Evolutionary conservation across 768 basidiomycete genomes (phyloP).

Genomic region (Tremella fuciformis): DNA sequence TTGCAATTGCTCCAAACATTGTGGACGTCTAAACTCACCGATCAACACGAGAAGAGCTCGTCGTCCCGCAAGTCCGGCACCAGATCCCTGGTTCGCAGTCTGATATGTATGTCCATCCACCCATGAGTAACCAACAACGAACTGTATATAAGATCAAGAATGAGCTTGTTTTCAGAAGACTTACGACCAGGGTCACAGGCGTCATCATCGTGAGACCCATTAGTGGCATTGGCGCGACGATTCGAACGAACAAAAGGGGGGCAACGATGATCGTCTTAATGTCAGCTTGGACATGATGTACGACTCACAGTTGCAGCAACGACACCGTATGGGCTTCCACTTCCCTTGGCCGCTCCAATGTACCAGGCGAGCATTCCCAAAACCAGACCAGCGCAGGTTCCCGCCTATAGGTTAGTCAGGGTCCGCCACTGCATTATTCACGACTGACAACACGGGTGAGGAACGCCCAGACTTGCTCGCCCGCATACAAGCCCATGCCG

Average conservation of each 20-base stretch:
- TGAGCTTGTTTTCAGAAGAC: constrained; percentile 26
- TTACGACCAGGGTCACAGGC: constrained; percentile 53
- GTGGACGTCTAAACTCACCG: constrained; percentile 47
- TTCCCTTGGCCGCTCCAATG: constrained; percentile 53
- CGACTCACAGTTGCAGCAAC: constrained; percentile 55
- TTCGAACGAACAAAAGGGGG: constrained; percentile 58
- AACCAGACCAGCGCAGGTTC: constrained; percentile 42
- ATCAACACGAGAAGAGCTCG: constrained; percentile 59
- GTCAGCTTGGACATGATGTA: not conserved
- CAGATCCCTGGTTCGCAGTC: constrained; percentile 58
- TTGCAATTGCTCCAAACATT: not conserved
- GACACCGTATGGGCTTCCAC: constrained; percentile 61
- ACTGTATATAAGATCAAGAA: constrained; percentile 32
- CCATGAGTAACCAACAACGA: constrained; percentile 62
- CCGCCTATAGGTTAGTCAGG: constrained; percentile 19
- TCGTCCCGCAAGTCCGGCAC: constrained; percentile 59
- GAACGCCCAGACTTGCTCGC: constrained; percentile 60
- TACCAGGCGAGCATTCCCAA: constrained; percentile 51
- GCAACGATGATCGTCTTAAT: constrained; percentile 54
- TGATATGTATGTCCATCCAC: constrained; percentile 58
- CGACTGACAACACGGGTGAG: constrained; percentile 57
- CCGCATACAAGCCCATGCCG: constrained; percentile 60
- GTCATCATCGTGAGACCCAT: constrained; percentile 47
- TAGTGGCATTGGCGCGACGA: constrained; percentile 54
- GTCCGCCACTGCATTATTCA: not conserved